Evolutionary conservation across 192 early-diverging fungal genomes (phyloP).

Genomic region (Umbelopsis ramanniana): DNA sequence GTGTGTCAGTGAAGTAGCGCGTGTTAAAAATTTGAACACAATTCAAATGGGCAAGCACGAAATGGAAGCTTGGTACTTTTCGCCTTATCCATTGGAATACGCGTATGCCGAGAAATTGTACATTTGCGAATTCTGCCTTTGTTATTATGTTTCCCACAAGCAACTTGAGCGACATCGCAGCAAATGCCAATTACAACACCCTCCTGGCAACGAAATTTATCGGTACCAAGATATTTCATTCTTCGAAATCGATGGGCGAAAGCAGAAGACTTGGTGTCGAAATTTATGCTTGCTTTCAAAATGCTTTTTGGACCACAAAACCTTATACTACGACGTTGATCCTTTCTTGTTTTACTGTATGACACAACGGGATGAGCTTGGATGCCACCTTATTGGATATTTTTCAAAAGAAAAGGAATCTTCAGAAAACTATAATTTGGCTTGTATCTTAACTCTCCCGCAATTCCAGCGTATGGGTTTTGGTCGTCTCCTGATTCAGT

Average conservation of each 20-base stretch:
- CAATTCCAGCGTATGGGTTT: slow-evolving; percentile 97
- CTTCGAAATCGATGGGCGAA: slow-evolving; percentile 97
- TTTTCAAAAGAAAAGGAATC: slow-evolving; percentile 99
- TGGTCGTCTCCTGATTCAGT: slow-evolving; percentile 91
- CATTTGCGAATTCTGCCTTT: slow-evolving; percentile 97
- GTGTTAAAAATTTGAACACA: slow-evolving; percentile 93
- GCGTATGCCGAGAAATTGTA: slow-evolving; percentile 78
- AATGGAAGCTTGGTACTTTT: slow-evolving; percentile 99
- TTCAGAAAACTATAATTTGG: slow-evolving; percentile 94
- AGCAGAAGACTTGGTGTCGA: slow-evolving; percentile 91
- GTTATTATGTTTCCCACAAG: slow-evolving; percentile 72
- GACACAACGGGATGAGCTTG: slow-evolving; percentile 84
- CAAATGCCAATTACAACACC: slow-evolving; percentile 92
- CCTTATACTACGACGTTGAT: slow-evolving; percentile 97
- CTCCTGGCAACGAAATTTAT: slow-evolving; percentile 99
- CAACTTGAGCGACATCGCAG: slow-evolving; percentile 81
- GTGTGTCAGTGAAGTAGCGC: slow-evolving; percentile 87
- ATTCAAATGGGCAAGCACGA: slow-evolving; percentile 92
- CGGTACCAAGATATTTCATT: slow-evolving; percentile 89
- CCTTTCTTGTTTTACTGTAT: slow-evolving; percentile 98
- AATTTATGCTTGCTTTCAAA: slow-evolving; percentile 97
- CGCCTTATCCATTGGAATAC: slow-evolving; percentile 93
- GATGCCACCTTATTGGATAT: slow-evolving; percentile 94
- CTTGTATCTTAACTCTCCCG: slow-evolving; percentile 97
- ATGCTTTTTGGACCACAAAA: slow-evolving; percentile 98